A percentile compares a stretch with the other conserved stretches of the same genome.
Evolutionary conservation across 169 alveolate genomes (phyloP).

Genomic region (Amoebophrya sp.): DNA sequence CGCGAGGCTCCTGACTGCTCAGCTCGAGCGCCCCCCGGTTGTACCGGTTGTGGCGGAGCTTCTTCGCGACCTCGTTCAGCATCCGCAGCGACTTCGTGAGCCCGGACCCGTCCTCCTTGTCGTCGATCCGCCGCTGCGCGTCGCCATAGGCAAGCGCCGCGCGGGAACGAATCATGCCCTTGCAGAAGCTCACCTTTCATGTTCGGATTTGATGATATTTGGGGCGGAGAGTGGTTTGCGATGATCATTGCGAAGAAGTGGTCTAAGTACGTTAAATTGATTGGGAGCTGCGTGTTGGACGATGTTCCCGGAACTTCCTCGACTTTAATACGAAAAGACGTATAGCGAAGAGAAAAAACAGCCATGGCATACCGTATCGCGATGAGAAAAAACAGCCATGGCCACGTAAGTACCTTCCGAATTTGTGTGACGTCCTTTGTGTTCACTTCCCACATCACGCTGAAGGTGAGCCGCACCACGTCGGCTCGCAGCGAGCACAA

Average conservation of each 20-base stretch:
- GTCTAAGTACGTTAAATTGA: neutral
- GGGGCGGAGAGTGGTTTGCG: neutral
- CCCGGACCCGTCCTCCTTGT: neutral
- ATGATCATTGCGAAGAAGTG: neutral
- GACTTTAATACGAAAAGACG: neutral
- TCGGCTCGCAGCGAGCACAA: constrained; percentile 4
- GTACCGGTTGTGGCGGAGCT: constrained; percentile 60
- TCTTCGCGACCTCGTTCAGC: constrained; percentile 59
- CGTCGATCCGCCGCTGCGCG: constrained; percentile 15
- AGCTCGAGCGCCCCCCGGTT: constrained; percentile 82
- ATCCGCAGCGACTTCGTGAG: neutral
- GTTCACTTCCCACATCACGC: neutral
- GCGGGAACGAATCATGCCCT: neutral
- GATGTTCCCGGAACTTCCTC: neutral
- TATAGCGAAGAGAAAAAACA: no score
- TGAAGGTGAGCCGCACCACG: neutral
- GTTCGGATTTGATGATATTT: no score
- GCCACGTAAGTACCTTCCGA: neutral
- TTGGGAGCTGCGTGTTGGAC: neutral
- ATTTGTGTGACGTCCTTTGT: neutral
- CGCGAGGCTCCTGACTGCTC: constrained; percentile 76
- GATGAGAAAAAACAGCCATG: no score
- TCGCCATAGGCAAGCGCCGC: constrained; percentile 13
- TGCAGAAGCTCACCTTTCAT: neutral
- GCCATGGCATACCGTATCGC: neutral